phyloP scores from a whole-genome alignment of 169 alveolate species.

The Eimeria maxima region DNA sequence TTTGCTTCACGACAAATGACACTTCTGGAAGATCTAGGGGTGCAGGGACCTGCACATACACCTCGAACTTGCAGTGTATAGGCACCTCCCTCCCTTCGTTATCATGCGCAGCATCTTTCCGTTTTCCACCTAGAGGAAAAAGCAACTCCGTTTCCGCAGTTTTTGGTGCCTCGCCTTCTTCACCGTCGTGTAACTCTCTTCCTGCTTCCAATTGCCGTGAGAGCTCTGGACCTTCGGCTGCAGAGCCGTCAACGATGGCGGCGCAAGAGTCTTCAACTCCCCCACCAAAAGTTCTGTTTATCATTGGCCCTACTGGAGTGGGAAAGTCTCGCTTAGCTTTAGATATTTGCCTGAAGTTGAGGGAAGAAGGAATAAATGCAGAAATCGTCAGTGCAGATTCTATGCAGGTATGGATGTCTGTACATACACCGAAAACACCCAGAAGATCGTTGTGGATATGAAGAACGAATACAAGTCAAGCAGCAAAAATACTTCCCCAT shows the following conservation, averaged over 20 bases:
- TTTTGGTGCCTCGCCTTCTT: not conserved
- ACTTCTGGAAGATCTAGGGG: not conserved
- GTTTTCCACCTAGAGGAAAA: not conserved
- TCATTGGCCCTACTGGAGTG: constrained; percentile 82
- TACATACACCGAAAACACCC: not conserved
- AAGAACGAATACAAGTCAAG: not conserved
- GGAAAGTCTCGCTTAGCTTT: constrained; percentile 72
- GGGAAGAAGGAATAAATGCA: constrained; percentile 28
- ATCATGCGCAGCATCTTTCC: not conserved
- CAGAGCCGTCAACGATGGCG: not conserved
- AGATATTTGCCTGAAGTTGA: constrained; percentile 29
- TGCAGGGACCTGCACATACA: not conserved
- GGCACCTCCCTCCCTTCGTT: not conserved
- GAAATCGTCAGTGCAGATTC: constrained; percentile 81
- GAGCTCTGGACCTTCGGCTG: not conserved
- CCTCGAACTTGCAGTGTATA: not conserved
- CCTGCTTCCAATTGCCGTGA: not conserved
- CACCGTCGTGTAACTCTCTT: not conserved
- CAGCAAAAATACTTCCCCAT: too few species aligned
- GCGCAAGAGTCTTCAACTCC: not conserved
- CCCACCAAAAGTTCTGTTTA: constrained; percentile 27
- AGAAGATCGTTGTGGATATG: not conserved
- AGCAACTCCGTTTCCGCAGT: not conserved
- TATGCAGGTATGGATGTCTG: constrained; percentile 59
- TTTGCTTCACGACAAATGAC: not conserved